These are phyloP conservation scores for Talaromyces stipitatus DNA, from an alignment of 495 filamentous ascomycete species.

Conservation along the genomic window DNA sequence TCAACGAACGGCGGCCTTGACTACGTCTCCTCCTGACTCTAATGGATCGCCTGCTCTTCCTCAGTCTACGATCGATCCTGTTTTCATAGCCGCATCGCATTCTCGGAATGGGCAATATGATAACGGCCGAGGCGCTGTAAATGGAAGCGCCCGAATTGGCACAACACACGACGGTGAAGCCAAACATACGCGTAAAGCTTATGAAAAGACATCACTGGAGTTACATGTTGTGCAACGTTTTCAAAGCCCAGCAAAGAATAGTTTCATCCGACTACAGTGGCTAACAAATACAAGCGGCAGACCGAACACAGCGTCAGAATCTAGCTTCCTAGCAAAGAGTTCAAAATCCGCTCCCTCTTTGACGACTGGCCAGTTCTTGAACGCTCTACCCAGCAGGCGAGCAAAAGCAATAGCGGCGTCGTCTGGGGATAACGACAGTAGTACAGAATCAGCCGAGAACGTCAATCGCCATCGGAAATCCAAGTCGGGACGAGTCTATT, in stretches of 20 bases:
- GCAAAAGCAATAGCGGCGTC: neutral
- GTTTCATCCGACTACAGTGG: conserved; percentile 29
- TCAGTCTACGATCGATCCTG: conserved; percentile 26
- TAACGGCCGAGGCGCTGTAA: conserved; percentile 21
- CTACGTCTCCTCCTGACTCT: conserved; percentile 38
- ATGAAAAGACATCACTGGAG: conserved; percentile 37
- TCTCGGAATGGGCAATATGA: conserved; percentile 26
- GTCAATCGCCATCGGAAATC: neutral
- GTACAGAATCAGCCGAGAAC: neutral
- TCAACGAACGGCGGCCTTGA: conserved; percentile 39
- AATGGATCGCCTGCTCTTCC: conserved; percentile 27
- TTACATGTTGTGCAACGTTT: conserved; percentile 37
- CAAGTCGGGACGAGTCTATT: conserved; percentile 17
- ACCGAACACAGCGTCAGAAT: conserved; percentile 7
- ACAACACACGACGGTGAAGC: conserved; percentile 29
- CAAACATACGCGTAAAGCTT: conserved; percentile 36
- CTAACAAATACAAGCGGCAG: conserved; percentile 18
- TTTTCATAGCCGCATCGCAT: conserved; percentile 20
- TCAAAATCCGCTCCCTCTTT: conserved; percentile 35
- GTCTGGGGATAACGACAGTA: neutral
- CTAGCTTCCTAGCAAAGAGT: conserved; percentile 24
- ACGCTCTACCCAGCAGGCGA: neutral
- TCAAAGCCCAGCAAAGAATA: conserved; percentile 35
- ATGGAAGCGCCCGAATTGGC: conserved; percentile 21
- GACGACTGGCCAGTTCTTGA: conserved; percentile 6